Evolutionary conservation across 78 protist species (phyloP).

Genomic region (Chrysochromulina tobinii): DNA sequence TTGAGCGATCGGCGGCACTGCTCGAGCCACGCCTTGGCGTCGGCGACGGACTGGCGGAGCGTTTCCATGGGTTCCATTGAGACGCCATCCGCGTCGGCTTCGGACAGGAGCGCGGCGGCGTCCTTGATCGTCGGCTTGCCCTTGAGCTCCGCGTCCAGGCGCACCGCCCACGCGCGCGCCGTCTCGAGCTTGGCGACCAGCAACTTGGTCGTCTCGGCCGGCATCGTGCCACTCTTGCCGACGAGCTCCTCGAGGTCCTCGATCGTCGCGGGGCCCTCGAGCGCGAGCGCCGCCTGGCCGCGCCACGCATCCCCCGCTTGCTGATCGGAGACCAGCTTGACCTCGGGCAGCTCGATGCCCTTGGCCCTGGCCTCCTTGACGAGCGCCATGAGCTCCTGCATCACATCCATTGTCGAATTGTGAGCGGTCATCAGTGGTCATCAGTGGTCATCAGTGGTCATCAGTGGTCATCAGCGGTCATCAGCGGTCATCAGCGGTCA

Average conservation of each 20-base stretch:
- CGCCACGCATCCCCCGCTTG: neutral
- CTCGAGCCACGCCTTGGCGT: neutral
- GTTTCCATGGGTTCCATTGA: neutral
- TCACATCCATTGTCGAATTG: neutral
- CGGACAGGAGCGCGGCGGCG: neutral
- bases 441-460: too few species aligned
- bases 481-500: too few species aligned
- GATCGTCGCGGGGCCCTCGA: neutral
- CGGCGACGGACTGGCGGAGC: neutral
- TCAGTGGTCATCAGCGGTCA: too few species aligned
- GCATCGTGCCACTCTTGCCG: too few species aligned
- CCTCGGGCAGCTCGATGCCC: too few species aligned
- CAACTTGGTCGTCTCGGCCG: too few species aligned
- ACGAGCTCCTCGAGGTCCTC: neutral
- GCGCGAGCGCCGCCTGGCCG: neutral
- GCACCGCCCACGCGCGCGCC: neutral
- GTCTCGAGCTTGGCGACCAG: neutral
- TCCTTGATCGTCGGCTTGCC: neutral
- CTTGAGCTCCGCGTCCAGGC: neutral
- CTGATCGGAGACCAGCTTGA: too few species aligned
- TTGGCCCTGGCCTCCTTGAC: neutral
- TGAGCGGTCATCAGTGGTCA: too few species aligned
- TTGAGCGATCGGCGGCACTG: neutral
- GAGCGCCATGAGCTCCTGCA: neutral
- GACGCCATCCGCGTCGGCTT: neutral